Conservation (phyloP, 768 basidiomycete species). For the Amanita rubescens region DNA sequence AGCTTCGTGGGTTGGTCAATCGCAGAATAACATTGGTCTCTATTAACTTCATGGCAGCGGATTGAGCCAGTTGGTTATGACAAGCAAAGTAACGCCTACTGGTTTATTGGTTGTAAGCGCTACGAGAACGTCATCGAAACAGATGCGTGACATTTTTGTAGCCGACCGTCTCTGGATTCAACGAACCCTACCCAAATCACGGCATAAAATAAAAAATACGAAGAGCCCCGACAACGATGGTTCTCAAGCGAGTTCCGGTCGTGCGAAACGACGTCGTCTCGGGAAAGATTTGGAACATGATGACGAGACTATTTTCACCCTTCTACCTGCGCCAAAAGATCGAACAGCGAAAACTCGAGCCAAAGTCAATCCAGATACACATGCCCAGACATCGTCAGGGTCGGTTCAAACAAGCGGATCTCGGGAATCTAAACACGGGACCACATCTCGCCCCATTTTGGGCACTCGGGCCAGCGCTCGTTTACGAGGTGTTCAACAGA, state of each 20-base stretch:
- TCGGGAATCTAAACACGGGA: not conserved
- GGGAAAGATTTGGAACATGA: not conserved
- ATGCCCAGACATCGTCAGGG: slow-evolving; percentile 49
- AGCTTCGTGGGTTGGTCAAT: slow-evolving; percentile 61
- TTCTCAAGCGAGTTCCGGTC: slow-evolving; percentile 5
- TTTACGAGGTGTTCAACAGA: slow-evolving; percentile 48
- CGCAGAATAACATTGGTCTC: slow-evolving; percentile 4
- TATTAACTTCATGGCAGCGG: slow-evolving; percentile 38
- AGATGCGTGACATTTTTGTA: slow-evolving; percentile 18
- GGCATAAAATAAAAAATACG: slow-evolving; percentile 32
- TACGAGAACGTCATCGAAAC: not conserved
- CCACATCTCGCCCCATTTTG: slow-evolving; percentile 21
- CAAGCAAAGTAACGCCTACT: slow-evolving; percentile 70
- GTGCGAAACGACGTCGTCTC: slow-evolving; percentile 2
- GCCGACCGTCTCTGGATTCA: slow-evolving; percentile 86
- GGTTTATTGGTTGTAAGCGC: slow-evolving; percentile 71
- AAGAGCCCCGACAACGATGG: slow-evolving; percentile 9
- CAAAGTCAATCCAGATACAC: slow-evolving; percentile 59
- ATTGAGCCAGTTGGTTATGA: slow-evolving; percentile 85
- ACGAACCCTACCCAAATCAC: slow-evolving; percentile 48
- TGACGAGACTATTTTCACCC: not conserved
- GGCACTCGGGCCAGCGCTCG: slow-evolving; percentile 66
- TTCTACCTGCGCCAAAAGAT: slow-evolving; percentile 21
- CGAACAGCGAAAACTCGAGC: slow-evolving; percentile 68
- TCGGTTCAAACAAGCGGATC: slow-evolving; percentile 36